A percentile compares a stretch with the other conserved stretches of the same genome.
These are phyloP conservation scores for Dothistroma pini DNA, from an alignment of 2,329 filamentous ascomycete genomes.

Conservation along the genomic window DNA sequence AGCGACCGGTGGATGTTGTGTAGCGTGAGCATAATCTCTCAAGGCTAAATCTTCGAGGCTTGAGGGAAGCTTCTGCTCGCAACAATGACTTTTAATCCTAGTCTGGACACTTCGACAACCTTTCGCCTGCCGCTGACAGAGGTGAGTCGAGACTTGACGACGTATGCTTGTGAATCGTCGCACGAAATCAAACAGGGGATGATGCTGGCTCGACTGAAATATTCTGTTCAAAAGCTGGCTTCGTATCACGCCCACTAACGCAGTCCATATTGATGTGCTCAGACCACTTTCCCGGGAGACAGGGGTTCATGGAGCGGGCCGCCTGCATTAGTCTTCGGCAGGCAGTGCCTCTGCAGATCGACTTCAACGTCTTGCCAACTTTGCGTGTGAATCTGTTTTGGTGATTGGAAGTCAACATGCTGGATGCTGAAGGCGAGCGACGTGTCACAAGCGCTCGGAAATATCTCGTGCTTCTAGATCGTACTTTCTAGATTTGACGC, in stretches of 20 bases:
- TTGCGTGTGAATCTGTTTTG: background rate
- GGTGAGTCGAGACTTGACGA: constrained; percentile 2
- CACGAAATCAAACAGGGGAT: background rate
- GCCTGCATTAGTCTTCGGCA: background rate
- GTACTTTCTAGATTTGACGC: background rate
- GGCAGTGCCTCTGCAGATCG: constrained; percentile 3
- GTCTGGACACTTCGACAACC: background rate
- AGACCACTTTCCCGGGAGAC: background rate
- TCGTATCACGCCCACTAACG: constrained; percentile 4
- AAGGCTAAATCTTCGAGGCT: background rate
- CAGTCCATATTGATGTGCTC: background rate
- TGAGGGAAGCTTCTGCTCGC: background rate
- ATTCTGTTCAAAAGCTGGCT: constrained; percentile 6
- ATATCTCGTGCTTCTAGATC: background rate
- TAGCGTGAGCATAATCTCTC: background rate
- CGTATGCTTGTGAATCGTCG: background rate
- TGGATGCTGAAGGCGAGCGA: background rate
- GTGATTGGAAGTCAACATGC: background rate
- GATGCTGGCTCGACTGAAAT: constrained; percentile 1
- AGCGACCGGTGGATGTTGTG: background rate
- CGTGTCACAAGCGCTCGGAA: background rate
- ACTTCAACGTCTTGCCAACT: background rate
- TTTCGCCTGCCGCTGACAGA: background rate
- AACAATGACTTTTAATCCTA: background rate
- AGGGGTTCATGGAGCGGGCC: background rate